Conservation (phyloP, 495 filamentous ascomycete species). For the Barbatosphaeria neglecta region DNA sequence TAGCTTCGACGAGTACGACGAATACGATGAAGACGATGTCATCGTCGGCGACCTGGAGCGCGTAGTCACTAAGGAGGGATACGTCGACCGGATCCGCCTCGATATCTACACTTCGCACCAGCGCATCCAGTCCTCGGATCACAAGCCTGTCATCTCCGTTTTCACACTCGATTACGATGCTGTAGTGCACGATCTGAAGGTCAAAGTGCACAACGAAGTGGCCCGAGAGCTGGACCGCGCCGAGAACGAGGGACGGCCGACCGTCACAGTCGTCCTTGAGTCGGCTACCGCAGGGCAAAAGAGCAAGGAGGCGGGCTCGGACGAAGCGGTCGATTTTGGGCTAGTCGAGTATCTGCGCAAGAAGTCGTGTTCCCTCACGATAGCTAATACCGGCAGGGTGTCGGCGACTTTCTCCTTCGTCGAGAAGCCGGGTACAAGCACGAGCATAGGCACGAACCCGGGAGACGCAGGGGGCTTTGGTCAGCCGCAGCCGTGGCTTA, state of each 20-base stretch:
- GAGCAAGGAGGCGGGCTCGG: slow-evolving; percentile 8
- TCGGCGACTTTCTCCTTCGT: slow-evolving; percentile 66
- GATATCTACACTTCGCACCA: slow-evolving; percentile 80
- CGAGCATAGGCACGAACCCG: too few relatives aligned
- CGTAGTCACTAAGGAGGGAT: slow-evolving; percentile 42
- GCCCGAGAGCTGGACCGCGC: slow-evolving; percentile 77
- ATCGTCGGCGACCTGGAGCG: slow-evolving; percentile 16
- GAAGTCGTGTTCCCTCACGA: slow-evolving; percentile 54
- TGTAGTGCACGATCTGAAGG: slow-evolving; percentile 70
- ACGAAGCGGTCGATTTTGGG: slow-evolving; percentile 65
- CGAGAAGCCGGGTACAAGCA: slow-evolving; percentile 50
- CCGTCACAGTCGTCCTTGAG: slow-evolving; percentile 79
- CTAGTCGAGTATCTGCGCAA: slow-evolving; percentile 54
- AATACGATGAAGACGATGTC: slow-evolving; percentile 42
- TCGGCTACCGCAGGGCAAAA: slow-evolving; percentile 8
- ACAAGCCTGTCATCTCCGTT: slow-evolving; percentile 76
- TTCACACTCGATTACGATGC: slow-evolving; percentile 77
- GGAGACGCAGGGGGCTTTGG: slow-evolving; percentile 28
- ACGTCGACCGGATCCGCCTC: slow-evolving; percentile 51
- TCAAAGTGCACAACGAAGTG: slow-evolving; percentile 74
- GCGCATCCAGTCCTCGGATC: slow-evolving; percentile 81
- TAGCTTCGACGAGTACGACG: slow-evolving; percentile 42
- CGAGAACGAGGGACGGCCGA: slow-evolving; percentile 85
- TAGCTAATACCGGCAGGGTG: slow-evolving; percentile 84
- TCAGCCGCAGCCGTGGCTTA: slow-evolving; percentile 54